phyloP scores from a whole-genome alignment of 2,329 filamentous ascomycete genomes.

The Colletotrichum simmondsii region DNA sequence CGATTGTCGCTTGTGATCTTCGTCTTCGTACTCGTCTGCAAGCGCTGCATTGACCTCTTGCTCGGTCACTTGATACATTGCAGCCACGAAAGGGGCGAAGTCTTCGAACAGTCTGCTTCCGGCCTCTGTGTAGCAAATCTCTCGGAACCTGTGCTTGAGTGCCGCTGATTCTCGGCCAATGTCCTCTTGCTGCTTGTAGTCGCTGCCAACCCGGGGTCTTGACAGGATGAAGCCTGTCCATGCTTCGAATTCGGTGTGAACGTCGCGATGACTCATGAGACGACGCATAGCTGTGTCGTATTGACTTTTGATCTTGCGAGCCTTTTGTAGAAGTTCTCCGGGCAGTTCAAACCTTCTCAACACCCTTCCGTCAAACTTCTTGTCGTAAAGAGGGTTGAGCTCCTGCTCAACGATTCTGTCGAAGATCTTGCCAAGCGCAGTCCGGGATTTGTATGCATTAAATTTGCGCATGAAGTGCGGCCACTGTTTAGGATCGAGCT shows the following conservation, averaged over 20 bases:
- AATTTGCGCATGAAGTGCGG: slow-evolving; percentile 82
- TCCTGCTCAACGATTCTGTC: slow-evolving; percentile 76
- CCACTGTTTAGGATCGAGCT: slow-evolving; percentile 71
- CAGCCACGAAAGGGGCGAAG: slow-evolving; percentile 80
- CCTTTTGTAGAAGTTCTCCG: slow-evolving; percentile 66
- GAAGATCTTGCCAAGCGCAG: slow-evolving; percentile 84
- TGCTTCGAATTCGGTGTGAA: slow-evolving; percentile 90
- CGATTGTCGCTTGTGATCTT: slow-evolving; percentile 46
- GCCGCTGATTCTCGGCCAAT: slow-evolving; percentile 75
- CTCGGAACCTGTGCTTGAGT: slow-evolving; percentile 76
- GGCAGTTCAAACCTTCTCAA: slow-evolving; percentile 67
- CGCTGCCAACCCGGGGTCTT: slow-evolving; percentile 76
- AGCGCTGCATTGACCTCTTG: slow-evolving; percentile 71
- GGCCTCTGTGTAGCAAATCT: slow-evolving; percentile 72
- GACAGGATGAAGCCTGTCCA: slow-evolving; percentile 87
- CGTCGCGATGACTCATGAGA: slow-evolving; percentile 86
- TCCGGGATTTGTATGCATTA: slow-evolving; percentile 71
- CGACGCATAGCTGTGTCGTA: slow-evolving; percentile 84
- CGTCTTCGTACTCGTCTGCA: slow-evolving; percentile 53
- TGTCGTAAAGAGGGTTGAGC: slow-evolving; percentile 78
- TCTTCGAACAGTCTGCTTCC: slow-evolving; percentile 69
- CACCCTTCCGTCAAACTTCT: slow-evolving; percentile 81
- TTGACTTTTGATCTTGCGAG: slow-evolving; percentile 74
- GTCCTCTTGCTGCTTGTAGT: slow-evolving; percentile 90
- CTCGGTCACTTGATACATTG: slow-evolving; percentile 88